A percentile compares a stretch with the other conserved stretches of the same genome.
phyloP scores from a whole-genome alignment of 2,329 filamentous ascomycete species.

The Xylaria multiplex region DNA sequence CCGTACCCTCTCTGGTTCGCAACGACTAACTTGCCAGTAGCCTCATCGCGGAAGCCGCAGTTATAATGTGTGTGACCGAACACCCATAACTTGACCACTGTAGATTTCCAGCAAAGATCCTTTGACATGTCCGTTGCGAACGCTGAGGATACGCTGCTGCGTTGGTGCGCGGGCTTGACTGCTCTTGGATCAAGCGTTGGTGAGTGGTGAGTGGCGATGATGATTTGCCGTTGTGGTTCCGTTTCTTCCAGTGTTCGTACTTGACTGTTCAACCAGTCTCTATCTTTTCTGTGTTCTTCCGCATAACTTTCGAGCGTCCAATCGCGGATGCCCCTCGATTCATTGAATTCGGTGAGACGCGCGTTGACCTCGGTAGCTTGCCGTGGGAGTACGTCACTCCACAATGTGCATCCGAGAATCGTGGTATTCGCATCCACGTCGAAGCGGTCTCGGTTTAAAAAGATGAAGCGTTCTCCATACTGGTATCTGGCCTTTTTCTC shows the following conservation, averaged over 20 bases:
- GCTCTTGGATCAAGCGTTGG: conserved; percentile 23
- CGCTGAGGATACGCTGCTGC: conserved; percentile 22
- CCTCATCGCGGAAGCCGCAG: conserved; percentile 22
- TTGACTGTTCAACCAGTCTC: conserved; percentile 23
- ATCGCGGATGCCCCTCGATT: conserved; percentile 19
- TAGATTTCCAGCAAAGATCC: conserved; percentile 25
- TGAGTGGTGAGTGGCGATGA: conserved; percentile 25
- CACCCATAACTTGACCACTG: conserved; percentile 20
- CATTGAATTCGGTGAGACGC: conserved; percentile 21
- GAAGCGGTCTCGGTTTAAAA: conserved; percentile 27
- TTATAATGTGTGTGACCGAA: conserved; percentile 30
- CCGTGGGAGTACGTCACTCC: conserved; percentile 13
- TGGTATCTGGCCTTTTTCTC: conserved; percentile 18
- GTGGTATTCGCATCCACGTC: conserved; percentile 25
- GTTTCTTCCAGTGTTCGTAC: conserved; percentile 18
- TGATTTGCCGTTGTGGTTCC: conserved; percentile 25
- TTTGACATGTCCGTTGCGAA: conserved; percentile 25
- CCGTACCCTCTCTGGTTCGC: conserved; percentile 26
- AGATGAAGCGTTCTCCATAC: conserved; percentile 24
- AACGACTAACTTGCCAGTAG: conserved; percentile 22
- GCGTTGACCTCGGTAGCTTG: conserved; percentile 19
- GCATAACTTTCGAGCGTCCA: conserved; percentile 22
- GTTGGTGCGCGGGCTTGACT: conserved; percentile 5
- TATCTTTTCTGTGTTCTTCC: conserved; percentile 24
- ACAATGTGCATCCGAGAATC: conserved; percentile 28